A percentile compares a stretch with the other conserved stretches of the same genome.
Evolutionary conservation across 352 stramenopile species (phyloP).

Genomic region (Phytophthora litchii): DNA sequence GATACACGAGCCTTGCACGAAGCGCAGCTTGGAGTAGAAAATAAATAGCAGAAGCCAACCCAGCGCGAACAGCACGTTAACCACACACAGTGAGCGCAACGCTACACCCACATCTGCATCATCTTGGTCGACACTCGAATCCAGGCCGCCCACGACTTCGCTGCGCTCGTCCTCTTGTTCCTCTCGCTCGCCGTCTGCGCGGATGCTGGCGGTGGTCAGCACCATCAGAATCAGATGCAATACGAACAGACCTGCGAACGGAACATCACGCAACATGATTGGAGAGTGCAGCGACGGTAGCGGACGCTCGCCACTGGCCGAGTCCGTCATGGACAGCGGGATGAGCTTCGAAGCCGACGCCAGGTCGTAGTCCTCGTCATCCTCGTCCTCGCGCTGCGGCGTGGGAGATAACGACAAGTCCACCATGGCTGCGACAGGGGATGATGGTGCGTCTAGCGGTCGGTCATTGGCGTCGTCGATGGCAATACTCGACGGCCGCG

Average conservation of each 20-base stretch:
- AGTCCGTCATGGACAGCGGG: slow-evolving; percentile 74
- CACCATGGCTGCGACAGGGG: slow-evolving; percentile 48
- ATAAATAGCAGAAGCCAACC: slow-evolving; percentile 79
- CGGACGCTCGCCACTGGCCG: slow-evolving; percentile 54
- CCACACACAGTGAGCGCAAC: slow-evolving; percentile 66
- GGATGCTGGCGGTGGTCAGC: slow-evolving; percentile 49
- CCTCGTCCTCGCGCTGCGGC: slow-evolving; percentile 18
- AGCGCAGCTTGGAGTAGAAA: slow-evolving; percentile 77
- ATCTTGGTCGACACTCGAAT: slow-evolving; percentile 26
- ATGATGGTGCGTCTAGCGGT: slow-evolving; percentile 20
- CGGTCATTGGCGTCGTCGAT: slow-evolving; percentile 46
- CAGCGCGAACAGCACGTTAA: slow-evolving; percentile 75
- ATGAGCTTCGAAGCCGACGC: slow-evolving; percentile 57
- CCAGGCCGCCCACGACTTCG: slow-evolving; percentile 34
- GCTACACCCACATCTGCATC: slow-evolving; percentile 54
- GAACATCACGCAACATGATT: slow-evolving; percentile 65
- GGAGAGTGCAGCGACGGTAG: slow-evolving; percentile 67
- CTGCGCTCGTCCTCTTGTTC: slow-evolving; percentile 26
- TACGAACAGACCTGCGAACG: slow-evolving; percentile 54
- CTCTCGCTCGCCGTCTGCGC: slow-evolving; percentile 33
- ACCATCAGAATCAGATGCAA: slow-evolving; percentile 62
- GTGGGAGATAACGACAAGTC: slow-evolving; percentile 63
- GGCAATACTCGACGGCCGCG: slow-evolving; percentile 42
- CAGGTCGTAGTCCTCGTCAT: slow-evolving; percentile 38
- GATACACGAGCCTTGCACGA: slow-evolving; percentile 67